These are phyloP conservation scores for Saprolegnia parasitica DNA, from an alignment of 352 stramenopile species.

Conservation along the genomic window DNA sequence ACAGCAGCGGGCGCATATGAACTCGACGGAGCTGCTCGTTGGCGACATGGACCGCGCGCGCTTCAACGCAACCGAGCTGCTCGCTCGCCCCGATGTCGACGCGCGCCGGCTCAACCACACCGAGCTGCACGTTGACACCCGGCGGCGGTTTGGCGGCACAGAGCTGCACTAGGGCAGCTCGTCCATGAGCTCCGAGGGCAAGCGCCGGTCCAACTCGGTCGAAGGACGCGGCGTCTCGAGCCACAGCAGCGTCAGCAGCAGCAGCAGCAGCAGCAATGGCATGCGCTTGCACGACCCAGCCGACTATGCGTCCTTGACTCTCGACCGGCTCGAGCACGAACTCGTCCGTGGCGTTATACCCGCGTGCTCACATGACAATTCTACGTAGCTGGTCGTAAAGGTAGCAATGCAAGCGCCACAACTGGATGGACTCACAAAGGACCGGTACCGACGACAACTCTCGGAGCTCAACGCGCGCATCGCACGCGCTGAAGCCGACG, in stretches of 20 bases:
- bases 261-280: not conserved
- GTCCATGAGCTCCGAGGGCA: not conserved
- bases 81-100: not conserved
- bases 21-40: not conserved
- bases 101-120: not conserved
- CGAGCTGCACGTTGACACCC: not conserved
- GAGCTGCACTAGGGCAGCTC: not conserved
- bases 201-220: not conserved
- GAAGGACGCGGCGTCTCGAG: slow-evolving; percentile 3
- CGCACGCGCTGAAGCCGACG: not conserved
- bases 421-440: not conserved
- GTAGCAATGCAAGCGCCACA: not conserved
- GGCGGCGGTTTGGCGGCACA: not conserved
- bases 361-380: not conserved
- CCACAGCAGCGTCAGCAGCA: not conserved
- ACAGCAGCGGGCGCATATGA: not conserved
- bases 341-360: not conserved
- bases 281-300: not conserved
- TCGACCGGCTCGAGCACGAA: slow-evolving; percentile 11
- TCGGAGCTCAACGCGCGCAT: slow-evolving; percentile 1
- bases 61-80: slow-evolving; percentile 4
- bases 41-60: not conserved
- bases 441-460: not conserved
- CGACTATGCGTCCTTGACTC: not conserved
- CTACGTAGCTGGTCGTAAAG: not conserved